Evolutionary conservation across 495 filamentous ascomycete species (phyloP), one percentile per base, ranked within the genome.

Genomic region (Penicillium daleae): DNA sequence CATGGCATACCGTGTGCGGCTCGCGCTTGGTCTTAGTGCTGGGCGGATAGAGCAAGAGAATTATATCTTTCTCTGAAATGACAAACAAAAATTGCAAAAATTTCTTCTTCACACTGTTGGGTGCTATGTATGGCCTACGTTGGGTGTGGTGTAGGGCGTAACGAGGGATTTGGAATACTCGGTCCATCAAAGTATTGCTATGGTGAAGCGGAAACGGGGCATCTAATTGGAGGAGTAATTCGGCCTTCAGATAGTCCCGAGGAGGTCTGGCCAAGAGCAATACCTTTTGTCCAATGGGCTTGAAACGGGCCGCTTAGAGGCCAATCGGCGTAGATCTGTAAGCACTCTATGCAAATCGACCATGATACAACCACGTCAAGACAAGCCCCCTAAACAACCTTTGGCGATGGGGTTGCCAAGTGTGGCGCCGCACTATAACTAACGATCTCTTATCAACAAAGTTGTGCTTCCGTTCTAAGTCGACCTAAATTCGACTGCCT

Each of bases 1-100:
- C 67, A 72, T 72, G 70, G 68, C 65, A 68, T 68, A 61, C 66
- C 70, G 61, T 70, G 64, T 64, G 59, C 68, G 58, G 70, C 70
- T 69, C 65, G 68, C 61, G 64, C 68, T 68, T 67, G 66, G 65
- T 69, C 66, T 62, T 61, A 64, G 57, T 72, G 59, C 68, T 57
- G 68, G 64, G 70, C 68, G 67, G 59, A 54, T 70, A 59, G 56
- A 68, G 68, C 66, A 59, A 73, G 66, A 71, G 68, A 66, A 65
- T 62, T 56, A 42, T 17, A 27, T 21, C 8, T 63, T 72, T 66
- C 63, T 71, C 66, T 71, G 70, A 69, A 73, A 73, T 73, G 70
- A 72, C 68, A 73, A 65, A 66, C 68, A 73, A 73, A 72, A 73
- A 71, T 71, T 73, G 60, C 63, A 71, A 71, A 71, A 69, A 61